Percentiles rank a stretch among this genome's conserved stretches.
Evolutionary conservation across 257 asterid species (phyloP).

Genomic region (Datura wrightii): DNA sequence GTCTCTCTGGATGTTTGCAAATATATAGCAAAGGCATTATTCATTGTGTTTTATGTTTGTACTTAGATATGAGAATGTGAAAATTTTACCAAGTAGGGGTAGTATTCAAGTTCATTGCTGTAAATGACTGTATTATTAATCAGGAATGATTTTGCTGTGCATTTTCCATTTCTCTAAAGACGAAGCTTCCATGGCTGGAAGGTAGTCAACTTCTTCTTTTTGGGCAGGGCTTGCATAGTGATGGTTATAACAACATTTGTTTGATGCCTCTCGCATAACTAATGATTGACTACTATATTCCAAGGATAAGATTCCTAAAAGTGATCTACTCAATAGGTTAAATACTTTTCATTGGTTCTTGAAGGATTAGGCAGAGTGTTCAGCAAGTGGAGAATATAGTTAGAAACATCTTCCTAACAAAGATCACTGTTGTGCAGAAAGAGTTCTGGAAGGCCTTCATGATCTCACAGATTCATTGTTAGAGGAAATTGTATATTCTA

Average conservation of each 20-base stretch:
- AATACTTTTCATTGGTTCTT: background rate
- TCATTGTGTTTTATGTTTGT: background rate
- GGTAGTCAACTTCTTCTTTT: background rate
- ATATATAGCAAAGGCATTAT: background rate
- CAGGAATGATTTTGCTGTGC: background rate
- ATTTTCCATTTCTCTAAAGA: background rate
- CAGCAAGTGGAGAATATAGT: background rate
- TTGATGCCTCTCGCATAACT: background rate
- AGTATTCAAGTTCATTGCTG: background rate
- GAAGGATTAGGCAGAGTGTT: background rate
- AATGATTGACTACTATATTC: background rate
- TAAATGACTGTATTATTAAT: background rate
- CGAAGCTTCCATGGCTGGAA: background rate
- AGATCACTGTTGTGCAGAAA: background rate
- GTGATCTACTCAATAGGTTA: background rate
- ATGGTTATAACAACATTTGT: background rate
- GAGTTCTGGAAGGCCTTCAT: conserved; percentile 3
- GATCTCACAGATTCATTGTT: background rate
- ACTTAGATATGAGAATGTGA: background rate
- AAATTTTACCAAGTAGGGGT: background rate
- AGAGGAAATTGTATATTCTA: background rate
- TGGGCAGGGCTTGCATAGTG: background rate
- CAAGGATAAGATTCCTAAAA: background rate
- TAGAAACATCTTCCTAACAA: background rate
- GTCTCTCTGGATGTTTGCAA: background rate